Conservation (phyloP, 2,329 filamentous ascomycete species). For the Lachnellula cervina region DNA sequence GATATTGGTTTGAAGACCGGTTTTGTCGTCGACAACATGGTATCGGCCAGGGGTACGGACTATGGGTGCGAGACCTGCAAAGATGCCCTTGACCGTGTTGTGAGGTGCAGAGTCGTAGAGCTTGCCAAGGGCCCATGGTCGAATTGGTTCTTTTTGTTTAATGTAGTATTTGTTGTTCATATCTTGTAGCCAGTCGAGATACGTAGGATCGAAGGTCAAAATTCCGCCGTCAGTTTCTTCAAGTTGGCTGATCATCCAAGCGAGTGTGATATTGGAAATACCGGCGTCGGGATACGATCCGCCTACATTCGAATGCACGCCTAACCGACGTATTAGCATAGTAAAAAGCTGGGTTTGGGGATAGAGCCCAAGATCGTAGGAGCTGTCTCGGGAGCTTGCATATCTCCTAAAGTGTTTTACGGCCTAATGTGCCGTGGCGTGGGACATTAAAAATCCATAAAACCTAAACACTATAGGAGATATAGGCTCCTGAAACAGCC, state of each 20-base stretch:
- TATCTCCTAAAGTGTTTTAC: no score
- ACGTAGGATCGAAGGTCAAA: slow-evolving; percentile 32
- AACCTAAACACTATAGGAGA: no score
- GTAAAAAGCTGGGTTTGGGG: no score
- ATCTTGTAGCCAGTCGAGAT: slow-evolving; percentile 27
- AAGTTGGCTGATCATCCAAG: slow-evolving; percentile 44
- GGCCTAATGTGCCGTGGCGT: no score
- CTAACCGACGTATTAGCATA: no score
- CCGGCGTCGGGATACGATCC: slow-evolving; percentile 42
- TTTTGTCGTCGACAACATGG: slow-evolving; percentile 31
- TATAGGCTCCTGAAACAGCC: no score
- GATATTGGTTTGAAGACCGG: slow-evolving; percentile 30
- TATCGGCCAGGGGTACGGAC: slow-evolving; percentile 31
- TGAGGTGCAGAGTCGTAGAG: slow-evolving; percentile 27
- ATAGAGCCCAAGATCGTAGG: no score
- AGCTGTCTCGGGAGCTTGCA: no score
- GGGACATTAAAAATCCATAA: no score
- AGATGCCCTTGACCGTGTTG: slow-evolving; percentile 14
- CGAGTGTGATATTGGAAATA: slow-evolving; percentile 41
- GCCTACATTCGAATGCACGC: slow-evolving; percentile 44
- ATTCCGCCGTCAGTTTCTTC: slow-evolving; percentile 25
- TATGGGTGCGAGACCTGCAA: slow-evolving; percentile 12
- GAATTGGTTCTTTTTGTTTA: slow-evolving; percentile 6
- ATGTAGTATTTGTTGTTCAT: slow-evolving; percentile 18
- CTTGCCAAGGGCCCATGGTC: slow-evolving; percentile 30